Conservation (phyloP, 441 rosid species). For the Breynia disticha region DNA sequence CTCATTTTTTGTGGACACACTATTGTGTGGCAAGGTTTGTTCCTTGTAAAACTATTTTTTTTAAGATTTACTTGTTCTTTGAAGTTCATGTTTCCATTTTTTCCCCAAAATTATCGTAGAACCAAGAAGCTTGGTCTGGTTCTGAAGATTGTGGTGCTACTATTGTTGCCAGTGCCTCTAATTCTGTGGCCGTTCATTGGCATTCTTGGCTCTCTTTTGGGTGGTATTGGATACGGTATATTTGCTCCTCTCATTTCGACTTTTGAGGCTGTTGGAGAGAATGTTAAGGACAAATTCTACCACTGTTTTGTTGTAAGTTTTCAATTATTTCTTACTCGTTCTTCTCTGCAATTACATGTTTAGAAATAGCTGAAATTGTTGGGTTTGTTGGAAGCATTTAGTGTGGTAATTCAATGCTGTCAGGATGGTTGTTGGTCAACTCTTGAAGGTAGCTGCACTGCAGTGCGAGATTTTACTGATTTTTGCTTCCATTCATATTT, state of each 20-base stretch:
- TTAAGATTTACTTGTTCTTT: neutral
- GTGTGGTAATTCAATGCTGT: neutral
- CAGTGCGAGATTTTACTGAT: conserved; percentile 59
- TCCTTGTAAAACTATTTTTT: neutral
- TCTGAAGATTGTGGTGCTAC: conserved; percentile 47
- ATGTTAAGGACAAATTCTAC: conserved; percentile 50
- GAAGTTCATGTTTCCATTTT: neutral
- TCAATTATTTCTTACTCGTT: neutral
- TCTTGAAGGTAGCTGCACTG: conserved; percentile 57
- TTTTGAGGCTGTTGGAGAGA: conserved; percentile 62
- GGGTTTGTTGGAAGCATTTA: neutral
- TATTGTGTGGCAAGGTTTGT: conserved; percentile 64
- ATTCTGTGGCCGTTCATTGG: conserved; percentile 63
- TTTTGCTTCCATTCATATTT: conserved; percentile 90
- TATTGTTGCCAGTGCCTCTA: conserved; percentile 59
- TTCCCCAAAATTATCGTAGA: conserved; percentile 28
- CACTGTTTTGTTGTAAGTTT: conserved; percentile 57
- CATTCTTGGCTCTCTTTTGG: conserved; percentile 57
- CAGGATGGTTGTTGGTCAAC: conserved; percentile 70
- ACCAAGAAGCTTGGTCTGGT: conserved; percentile 62
- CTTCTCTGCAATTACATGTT: neutral
- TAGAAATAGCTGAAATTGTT: neutral
- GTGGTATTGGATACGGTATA: conserved; percentile 64
- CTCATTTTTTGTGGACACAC: conserved; percentile 72
- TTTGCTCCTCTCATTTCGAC: conserved; percentile 67